phyloP scores from a whole-genome alignment of 2,329 filamentous ascomycete genomes.

The Pseudogymnoascus sp. region DNA sequence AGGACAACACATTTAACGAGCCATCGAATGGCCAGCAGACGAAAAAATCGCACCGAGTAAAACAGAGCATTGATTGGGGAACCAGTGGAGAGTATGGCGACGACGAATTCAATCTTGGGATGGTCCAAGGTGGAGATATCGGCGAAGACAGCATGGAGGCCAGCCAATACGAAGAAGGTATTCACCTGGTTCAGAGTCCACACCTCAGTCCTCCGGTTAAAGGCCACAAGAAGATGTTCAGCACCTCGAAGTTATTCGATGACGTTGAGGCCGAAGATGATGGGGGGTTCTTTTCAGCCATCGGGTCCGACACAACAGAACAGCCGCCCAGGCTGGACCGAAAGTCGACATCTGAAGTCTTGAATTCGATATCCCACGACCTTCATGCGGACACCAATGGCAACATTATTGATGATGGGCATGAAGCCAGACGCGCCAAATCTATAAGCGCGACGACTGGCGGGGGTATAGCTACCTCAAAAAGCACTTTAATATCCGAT shows the following conservation, averaged over 20 bases:
- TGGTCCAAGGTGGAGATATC: constrained; percentile 18
- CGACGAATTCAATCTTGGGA: neutral
- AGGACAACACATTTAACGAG: neutral
- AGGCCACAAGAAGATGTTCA: constrained; percentile 17
- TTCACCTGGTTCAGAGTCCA: constrained; percentile 48
- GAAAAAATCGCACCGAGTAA: neutral
- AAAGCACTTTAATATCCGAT: constrained; percentile 21
- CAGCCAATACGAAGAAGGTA: constrained; percentile 52
- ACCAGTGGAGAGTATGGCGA: constrained; percentile 3
- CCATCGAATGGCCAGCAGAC: neutral
- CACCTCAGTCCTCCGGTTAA: neutral
- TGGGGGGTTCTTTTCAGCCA: constrained; percentile 49
- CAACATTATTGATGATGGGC: constrained; percentile 15
- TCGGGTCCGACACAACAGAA: constrained; percentile 22
- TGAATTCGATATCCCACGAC: constrained; percentile 40
- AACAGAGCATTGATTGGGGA: constrained; percentile 1
- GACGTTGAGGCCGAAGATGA: constrained; percentile 32
- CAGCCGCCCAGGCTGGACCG: constrained; percentile 41
- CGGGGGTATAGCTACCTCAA: constrained; percentile 21
- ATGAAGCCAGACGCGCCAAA: constrained; percentile 11
- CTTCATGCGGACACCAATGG: constrained; percentile 17
- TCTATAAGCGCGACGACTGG: constrained; percentile 18
- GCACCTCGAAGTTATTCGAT: constrained; percentile 29
- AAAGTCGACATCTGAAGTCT: constrained; percentile 62
- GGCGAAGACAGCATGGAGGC: constrained; percentile 38